Percentiles rank a stretch among this genome's conserved stretches.
phyloP scores from a whole-genome alignment of 768 basidiomycete genomes.

The Crassisporium funariophilum region DNA sequence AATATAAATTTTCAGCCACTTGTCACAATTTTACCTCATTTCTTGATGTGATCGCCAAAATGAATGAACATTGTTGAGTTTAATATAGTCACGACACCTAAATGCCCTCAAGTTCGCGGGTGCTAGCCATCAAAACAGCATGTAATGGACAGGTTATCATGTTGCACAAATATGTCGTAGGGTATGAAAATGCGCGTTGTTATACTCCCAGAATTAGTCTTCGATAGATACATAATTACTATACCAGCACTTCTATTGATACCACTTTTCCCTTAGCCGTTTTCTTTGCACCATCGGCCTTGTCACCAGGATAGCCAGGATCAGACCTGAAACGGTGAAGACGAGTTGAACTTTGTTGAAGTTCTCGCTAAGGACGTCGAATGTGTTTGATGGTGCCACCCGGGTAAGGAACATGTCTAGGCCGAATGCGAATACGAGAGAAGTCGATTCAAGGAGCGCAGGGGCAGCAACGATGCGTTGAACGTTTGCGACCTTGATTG shows the following conservation, averaged over 20 bases:
- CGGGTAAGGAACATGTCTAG: constrained; percentile 89
- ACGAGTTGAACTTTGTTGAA: constrained; percentile 95
- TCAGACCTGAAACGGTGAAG: constrained; percentile 74
- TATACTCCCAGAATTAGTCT: neutral
- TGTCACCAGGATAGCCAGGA: constrained; percentile 74
- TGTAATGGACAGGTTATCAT: too few relatives aligned
- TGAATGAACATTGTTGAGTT: too few relatives aligned
- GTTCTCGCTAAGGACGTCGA: constrained; percentile 87
- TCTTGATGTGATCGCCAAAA: too few relatives aligned
- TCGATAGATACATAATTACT: neutral
- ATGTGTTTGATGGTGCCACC: constrained; percentile 84
- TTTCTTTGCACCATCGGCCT: constrained; percentile 81
- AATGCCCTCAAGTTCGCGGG: too few relatives aligned
- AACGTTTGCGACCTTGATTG: constrained; percentile 72
- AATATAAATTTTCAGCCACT: too few relatives aligned
- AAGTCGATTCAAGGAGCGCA: constrained; percentile 89
- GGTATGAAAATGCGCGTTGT: neutral
- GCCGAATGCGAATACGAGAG: constrained; percentile 83
- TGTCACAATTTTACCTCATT: too few relatives aligned
- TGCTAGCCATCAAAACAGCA: too few relatives aligned
- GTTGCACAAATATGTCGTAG: too few relatives aligned
- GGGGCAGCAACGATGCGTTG: constrained; percentile 75
- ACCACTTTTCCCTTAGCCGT: constrained; percentile 72
- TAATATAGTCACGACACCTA: too few relatives aligned
- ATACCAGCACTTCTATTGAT: constrained; percentile 38